phyloP scores from a whole-genome alignment of 2,329 filamentous ascomycete species.

The Chrysoporthe austroafricana region DNA sequence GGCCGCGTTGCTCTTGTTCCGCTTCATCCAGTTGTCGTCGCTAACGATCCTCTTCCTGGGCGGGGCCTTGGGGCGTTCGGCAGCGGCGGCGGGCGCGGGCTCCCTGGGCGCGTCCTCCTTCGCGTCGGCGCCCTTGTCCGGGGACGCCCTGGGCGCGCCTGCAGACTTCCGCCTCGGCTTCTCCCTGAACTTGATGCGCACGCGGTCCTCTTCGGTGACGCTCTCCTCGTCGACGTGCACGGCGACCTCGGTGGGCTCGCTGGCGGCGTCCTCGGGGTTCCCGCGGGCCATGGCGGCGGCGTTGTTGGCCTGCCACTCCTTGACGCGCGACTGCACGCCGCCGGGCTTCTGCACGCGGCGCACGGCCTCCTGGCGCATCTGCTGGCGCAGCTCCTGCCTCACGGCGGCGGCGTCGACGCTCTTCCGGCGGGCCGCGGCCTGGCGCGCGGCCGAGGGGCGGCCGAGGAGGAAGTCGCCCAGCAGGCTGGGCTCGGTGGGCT shows the following conservation, averaged over 20 bases:
- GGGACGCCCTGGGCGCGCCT: slow-evolving; percentile 32
- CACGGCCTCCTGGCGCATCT: slow-evolving; percentile 63
- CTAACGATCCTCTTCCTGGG: slow-evolving; percentile 93
- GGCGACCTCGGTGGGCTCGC: slow-evolving; percentile 63
- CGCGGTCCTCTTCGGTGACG: slow-evolving; percentile 63
- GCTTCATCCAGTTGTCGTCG: slow-evolving; percentile 84
- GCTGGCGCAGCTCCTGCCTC: slow-evolving; percentile 56
- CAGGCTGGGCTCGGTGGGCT: slow-evolving; percentile 51
- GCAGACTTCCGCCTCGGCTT: slow-evolving; percentile 42
- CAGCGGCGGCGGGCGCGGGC: slow-evolving; percentile 39
- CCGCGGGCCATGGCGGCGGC: slow-evolving; percentile 63
- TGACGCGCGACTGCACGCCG: slow-evolving; percentile 77
- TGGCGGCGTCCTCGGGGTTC: slow-evolving; percentile 56
- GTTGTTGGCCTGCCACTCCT: slow-evolving; percentile 81
- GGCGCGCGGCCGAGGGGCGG: slow-evolving; percentile 58
- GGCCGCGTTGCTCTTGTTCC: slow-evolving; percentile 33
- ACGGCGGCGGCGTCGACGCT: slow-evolving; percentile 58
- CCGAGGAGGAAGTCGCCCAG: slow-evolving; percentile 62
- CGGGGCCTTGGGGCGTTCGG: slow-evolving; percentile 56
- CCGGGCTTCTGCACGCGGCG: slow-evolving; percentile 64
- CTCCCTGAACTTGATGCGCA: slow-evolving; percentile 59
- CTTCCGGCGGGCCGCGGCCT: slow-evolving; percentile 53
- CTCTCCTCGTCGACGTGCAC: slow-evolving; percentile 63
- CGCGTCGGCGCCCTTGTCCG: slow-evolving; percentile 33
- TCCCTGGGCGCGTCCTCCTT: slow-evolving; percentile 32